A percentile compares a stretch with the other conserved stretches of the same genome.
Conservation (phyloP, 2,329 filamentous ascomycete genomes). For the Sporothrix pallida region DNA sequence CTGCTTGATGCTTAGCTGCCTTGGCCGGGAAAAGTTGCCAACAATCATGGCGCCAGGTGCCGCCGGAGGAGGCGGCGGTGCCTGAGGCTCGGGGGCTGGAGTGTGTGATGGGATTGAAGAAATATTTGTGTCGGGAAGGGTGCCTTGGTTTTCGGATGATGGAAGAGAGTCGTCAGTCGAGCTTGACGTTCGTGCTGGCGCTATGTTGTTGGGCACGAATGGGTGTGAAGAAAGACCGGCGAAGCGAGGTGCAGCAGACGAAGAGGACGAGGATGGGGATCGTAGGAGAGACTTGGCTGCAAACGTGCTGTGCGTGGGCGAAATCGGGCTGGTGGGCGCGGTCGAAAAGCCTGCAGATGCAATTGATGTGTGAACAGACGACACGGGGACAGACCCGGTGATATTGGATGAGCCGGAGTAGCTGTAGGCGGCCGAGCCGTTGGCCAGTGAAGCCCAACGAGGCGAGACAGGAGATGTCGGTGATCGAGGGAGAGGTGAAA, state of each 20-base stretch:
- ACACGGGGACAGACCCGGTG: constrained; percentile 22
- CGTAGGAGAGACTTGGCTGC: constrained; percentile 34
- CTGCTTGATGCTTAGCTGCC: constrained; percentile 59
- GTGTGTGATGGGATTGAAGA: background rate
- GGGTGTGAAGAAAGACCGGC: constrained; percentile 45
- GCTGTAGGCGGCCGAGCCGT: constrained; percentile 41
- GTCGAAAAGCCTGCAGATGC: constrained; percentile 34
- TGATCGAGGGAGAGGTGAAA: constrained; percentile 42
- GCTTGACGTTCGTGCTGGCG: constrained; percentile 29
- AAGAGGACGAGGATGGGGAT: constrained; percentile 38
- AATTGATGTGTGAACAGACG: constrained; percentile 31
- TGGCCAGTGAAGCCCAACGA: constrained; percentile 55
- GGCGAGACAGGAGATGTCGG: constrained; percentile 47
- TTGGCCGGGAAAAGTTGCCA: constrained; percentile 66
- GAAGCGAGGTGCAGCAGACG: constrained; percentile 42
- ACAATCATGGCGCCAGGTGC: constrained; percentile 47
- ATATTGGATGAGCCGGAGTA: constrained; percentile 38
- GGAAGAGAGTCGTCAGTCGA: constrained; percentile 33
- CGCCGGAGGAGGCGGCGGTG: constrained; percentile 30
- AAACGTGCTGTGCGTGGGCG: constrained; percentile 27
- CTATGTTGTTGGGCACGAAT: constrained; percentile 18
- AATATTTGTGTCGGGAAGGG: background rate
- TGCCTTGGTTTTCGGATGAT: constrained; percentile 37
- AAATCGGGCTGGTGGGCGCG: constrained; percentile 36
- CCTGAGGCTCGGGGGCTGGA: constrained; percentile 3